Evolutionary conservation across 2,329 filamentous ascomycete genomes (phyloP), one percentile per base, ranked within the genome.

Genomic region (Stemphylium vesicarium): DNA sequence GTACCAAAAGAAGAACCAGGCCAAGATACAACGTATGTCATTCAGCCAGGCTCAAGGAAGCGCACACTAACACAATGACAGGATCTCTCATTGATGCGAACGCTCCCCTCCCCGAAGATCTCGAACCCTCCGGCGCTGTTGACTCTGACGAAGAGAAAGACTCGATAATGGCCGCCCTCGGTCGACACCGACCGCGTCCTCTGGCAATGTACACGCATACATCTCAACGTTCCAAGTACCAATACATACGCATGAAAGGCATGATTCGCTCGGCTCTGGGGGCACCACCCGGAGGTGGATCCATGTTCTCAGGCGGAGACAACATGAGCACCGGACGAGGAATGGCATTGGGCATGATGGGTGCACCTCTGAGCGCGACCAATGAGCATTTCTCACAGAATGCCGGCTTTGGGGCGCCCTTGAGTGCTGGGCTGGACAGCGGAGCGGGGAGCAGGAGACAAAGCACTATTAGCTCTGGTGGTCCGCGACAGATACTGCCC

Each of bases 121-220:
- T 85, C 53, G 91, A 91, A 57, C 87, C 86, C 5, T 75, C 77
- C 1, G 90, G 87, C 2, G 69, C 91, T 1, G 86, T 99, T 33
- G 95, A 99, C 75, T 95, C 91, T 2, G 95, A 99, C 71, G 95
- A 98, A 79, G 95, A 99, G 76, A 92, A 91, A 45, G 88, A 92
- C 43, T 84, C 89, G 0, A 91, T 98, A 46, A 96, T 98, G 92
- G 82, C 84, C 29, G 90, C 91, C 7, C 83, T 82, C 29, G 82
- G 87, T 20, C 85, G 87, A 49, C 92, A 91, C 78, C 87, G 87
- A 38, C 93, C 94, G 0, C 87, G 88, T 59, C 93, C 94, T 0
- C 79, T 96, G 4, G 84, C 91, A 24, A 85, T 87, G 7, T 87
- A 90, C 44, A 78, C 78, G 2, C 73, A 81, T 32, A 80, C 85